Conservation (phyloP, 2,329 filamentous ascomycete species). For the Colletotrichum sp. region DNA sequence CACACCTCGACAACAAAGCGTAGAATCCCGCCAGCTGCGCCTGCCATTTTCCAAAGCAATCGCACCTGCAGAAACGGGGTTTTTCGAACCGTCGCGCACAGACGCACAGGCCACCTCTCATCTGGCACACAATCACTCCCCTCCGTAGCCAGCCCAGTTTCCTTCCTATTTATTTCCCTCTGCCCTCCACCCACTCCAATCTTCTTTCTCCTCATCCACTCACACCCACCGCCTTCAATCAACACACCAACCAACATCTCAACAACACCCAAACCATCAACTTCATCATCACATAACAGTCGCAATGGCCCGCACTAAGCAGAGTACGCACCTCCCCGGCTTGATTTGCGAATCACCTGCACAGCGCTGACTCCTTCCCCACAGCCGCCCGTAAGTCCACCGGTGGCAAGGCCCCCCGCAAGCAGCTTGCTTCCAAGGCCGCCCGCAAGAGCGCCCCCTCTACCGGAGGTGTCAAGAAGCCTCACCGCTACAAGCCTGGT, state of each 20-base stretch:
- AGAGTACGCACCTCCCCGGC: constrained; percentile 38
- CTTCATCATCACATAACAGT: constrained; percentile 31
- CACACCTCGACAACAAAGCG: constrained; percentile 7
- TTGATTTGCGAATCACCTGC: too few species aligned
- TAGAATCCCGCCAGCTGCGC: neutral
- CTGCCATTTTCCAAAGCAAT: constrained; percentile 6
- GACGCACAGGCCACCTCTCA: constrained; percentile 18
- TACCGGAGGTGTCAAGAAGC: constrained; percentile 97
- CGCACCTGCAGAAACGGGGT: constrained; percentile 14
- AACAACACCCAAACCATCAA: constrained; percentile 30
- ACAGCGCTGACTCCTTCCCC: neutral
- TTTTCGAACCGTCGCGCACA: constrained; percentile 7
- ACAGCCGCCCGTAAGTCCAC: constrained; percentile 71
- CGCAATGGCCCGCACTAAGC: constrained; percentile 69
- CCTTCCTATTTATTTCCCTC: constrained; percentile 30
- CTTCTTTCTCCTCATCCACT: constrained; percentile 37
- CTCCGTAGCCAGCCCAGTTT: constrained; percentile 33
- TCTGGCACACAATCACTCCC: constrained; percentile 25
- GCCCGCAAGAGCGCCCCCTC: constrained; percentile 98
- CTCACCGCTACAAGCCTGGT: constrained; percentile 82
- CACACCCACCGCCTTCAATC: constrained; percentile 38
- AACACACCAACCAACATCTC: constrained; percentile 28
- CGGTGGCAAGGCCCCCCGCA: constrained; percentile 80
- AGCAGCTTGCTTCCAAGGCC: constrained; percentile 99
- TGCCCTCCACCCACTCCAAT: constrained; percentile 25